phyloP scores from a whole-genome alignment of 306 rosid genomes.

The Vachellia pachyceras region DNA sequence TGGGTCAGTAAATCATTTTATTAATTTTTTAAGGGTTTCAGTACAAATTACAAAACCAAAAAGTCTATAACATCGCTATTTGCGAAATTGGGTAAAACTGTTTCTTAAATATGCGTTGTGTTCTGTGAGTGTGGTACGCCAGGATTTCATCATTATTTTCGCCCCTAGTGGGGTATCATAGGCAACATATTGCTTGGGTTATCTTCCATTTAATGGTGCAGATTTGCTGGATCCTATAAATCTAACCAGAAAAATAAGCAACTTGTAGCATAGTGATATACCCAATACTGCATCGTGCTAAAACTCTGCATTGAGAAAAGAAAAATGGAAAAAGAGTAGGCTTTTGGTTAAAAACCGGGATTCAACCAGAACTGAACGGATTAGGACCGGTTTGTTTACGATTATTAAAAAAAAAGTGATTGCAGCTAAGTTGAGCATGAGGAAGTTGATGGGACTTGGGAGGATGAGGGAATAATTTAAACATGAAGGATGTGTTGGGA shows the following conservation, averaged over 20 bases:
- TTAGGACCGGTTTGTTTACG: no score
- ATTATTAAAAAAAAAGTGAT: no score
- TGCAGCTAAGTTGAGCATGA: background rate
- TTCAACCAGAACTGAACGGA: background rate
- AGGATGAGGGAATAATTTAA: no score
- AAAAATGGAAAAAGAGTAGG: background rate
- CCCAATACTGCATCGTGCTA: background rate
- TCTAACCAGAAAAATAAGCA: background rate
- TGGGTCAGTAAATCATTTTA: background rate
- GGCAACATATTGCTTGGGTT: background rate
- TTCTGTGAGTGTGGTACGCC: background rate
- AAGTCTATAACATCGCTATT: background rate
- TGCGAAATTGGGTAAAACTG: background rate
- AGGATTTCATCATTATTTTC: background rate
- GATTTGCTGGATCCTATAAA: background rate
- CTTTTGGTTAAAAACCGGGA: no score
- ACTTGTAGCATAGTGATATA: background rate
- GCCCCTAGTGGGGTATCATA: background rate
- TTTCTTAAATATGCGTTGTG: background rate
- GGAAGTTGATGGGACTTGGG: background rate
- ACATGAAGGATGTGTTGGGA: background rate
- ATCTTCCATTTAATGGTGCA: background rate
- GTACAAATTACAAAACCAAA: no score
- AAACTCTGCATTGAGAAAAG: background rate
- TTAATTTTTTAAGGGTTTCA: background rate